Conservation (phyloP, 768 basidiomycete species). For the Termitomyces sp. region DNA sequence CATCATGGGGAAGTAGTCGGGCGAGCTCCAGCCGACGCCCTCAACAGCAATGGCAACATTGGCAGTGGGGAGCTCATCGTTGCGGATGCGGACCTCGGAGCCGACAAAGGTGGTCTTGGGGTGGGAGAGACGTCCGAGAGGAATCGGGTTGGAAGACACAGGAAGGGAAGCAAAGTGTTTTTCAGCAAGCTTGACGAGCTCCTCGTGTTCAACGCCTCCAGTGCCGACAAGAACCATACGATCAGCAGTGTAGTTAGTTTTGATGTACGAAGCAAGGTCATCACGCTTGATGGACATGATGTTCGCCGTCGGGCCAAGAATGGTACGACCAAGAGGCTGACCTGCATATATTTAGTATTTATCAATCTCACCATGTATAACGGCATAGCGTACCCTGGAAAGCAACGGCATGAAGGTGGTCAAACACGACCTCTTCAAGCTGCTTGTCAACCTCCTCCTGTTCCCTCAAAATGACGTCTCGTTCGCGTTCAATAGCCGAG, state of each 20-base stretch:
- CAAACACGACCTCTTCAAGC: constrained; percentile 96
- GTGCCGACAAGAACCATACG: constrained; percentile 98
- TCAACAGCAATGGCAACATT: constrained; percentile 97
- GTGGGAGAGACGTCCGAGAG: constrained; percentile 76
- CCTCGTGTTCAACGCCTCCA: constrained; percentile 88
- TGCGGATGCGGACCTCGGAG: constrained; percentile 91
- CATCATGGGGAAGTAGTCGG: constrained; percentile 99
- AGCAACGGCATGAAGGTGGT: constrained; percentile 94
- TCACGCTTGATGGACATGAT: constrained; percentile 92
- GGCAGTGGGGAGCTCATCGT: constrained; percentile 84
- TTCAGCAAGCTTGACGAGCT: constrained; percentile 92
- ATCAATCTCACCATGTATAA: neutral
- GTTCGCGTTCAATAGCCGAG: constrained; percentile 87
- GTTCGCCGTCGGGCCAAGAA: constrained; percentile 94
- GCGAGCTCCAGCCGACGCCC: constrained; percentile 95
- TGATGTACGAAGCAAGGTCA: constrained; percentile 87
- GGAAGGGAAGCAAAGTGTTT: constrained; percentile 90
- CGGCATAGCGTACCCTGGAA: constrained; percentile 70
- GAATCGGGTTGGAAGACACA: constrained; percentile 81
- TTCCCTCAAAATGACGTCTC: constrained; percentile 94
- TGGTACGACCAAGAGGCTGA: constrained; percentile 94
- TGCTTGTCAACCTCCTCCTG: constrained; percentile 99
- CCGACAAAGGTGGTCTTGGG: constrained; percentile 82
- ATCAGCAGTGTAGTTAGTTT: constrained; percentile 97
- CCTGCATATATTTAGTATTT: constrained; percentile 43